Conservation (phyloP, 2,329 filamentous ascomycete species). For the Sarocladium kiliense region DNA sequence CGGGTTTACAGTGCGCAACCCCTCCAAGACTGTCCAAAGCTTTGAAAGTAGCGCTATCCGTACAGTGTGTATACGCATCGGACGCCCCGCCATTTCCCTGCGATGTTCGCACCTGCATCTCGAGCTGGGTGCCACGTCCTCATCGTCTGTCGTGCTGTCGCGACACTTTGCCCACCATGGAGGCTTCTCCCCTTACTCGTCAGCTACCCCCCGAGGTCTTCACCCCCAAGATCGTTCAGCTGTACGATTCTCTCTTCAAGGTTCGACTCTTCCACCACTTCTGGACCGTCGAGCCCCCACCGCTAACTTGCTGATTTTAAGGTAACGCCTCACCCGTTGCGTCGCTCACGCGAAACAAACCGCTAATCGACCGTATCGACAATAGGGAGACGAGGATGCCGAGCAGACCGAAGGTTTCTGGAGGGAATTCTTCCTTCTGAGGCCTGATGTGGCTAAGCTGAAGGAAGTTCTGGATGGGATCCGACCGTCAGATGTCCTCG, state of each 20-base stretch:
- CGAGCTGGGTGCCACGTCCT: constrained; percentile 1
- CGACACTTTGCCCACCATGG: constrained; percentile 47
- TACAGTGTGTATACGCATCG: background rate
- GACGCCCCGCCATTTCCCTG: constrained; percentile 4
- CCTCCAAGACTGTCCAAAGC: background rate
- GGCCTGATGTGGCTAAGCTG: constrained; percentile 68
- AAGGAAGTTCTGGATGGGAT: constrained; percentile 64
- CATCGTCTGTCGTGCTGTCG: background rate
- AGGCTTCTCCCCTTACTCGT: constrained; percentile 88
- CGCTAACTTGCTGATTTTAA: constrained; percentile 12
- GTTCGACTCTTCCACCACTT: constrained; percentile 31
- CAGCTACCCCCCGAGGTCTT: constrained; percentile 86
- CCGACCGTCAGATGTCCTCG: constrained; percentile 68
- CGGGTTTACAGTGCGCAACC: background rate
- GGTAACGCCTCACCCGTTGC: constrained; percentile 16
- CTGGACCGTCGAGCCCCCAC: background rate
- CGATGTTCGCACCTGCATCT: background rate
- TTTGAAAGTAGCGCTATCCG: background rate
- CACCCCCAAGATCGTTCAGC: constrained; percentile 85
- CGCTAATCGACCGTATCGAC: constrained; percentile 21
- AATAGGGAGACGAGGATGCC: constrained; percentile 58
- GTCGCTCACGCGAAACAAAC: constrained; percentile 6
- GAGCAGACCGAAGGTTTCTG: constrained; percentile 88
- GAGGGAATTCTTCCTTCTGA: constrained; percentile 89
- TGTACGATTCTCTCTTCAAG: constrained; percentile 83